Conservation (phyloP, 1,284 basidiomycete species). For the Xerocomus amazonicus region DNA sequence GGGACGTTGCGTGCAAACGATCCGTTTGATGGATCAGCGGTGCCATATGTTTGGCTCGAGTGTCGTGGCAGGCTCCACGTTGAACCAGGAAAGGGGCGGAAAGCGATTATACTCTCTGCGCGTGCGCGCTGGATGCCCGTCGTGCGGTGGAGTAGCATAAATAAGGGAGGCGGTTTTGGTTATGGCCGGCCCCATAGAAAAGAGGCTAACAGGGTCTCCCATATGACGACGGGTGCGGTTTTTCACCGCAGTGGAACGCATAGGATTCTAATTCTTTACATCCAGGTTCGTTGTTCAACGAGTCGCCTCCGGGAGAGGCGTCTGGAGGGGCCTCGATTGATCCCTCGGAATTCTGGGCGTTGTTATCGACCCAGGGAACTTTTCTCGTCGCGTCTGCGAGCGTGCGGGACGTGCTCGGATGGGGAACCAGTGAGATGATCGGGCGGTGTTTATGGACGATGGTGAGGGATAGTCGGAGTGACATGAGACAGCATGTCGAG, state of each 20-base stretch:
- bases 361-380: slow-evolving; percentile 47
- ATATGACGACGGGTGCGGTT: slow-evolving; percentile 14
- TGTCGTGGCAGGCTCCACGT: slow-evolving; percentile 81
- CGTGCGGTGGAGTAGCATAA: slow-evolving; percentile 59
- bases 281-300: slow-evolving; percentile 10
- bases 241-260: too few relatives aligned
- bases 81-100: slow-evolving; percentile 86
- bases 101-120: slow-evolving; percentile 82
- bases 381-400: slow-evolving; percentile 51
- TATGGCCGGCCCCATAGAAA: slow-evolving; percentile 2
- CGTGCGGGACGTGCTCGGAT: slow-evolving; percentile 57
- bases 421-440: slow-evolving; percentile 66
- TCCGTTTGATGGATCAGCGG: slow-evolving; percentile 20
- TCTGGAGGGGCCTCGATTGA: slow-evolving; percentile 4
- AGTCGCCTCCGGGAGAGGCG: slow-evolving; percentile 5
- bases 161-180: slow-evolving; percentile 45
- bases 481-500: slow-evolving; percentile 19
- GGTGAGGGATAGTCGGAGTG: slow-evolving; percentile 27
- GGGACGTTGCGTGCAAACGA: background rate
- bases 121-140: slow-evolving; percentile 65
- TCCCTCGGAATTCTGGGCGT: slow-evolving; percentile 55
- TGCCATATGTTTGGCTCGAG: slow-evolving; percentile 82
- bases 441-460: slow-evolving; percentile 62
- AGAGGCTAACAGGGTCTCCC: background rate
- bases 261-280: too few relatives aligned